phyloP scores from a whole-genome alignment of 164 flowering plant species.

The Nymphaea colorata region DNA sequence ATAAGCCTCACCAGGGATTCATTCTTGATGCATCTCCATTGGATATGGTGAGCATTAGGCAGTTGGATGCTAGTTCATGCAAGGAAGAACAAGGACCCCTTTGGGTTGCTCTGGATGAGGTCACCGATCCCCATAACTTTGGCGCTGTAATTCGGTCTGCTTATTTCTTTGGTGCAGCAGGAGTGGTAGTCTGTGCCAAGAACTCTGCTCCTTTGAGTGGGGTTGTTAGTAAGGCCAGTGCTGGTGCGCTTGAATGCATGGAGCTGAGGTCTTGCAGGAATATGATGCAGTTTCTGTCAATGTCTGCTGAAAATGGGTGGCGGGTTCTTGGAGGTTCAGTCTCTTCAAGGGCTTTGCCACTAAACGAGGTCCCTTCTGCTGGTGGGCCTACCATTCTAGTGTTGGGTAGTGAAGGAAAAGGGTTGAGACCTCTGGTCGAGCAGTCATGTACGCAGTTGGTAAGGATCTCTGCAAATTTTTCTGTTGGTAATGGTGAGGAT shows the following conservation, averaged over 20 bases:
- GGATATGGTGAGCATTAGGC: slow-evolving; percentile 63
- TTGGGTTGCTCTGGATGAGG: slow-evolving; percentile 96
- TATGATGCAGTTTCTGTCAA: slow-evolving; percentile 90
- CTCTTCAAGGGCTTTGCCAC: slow-evolving; percentile 56
- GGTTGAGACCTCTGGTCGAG: slow-evolving; percentile 92
- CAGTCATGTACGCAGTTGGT: slow-evolving; percentile 75
- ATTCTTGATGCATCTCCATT: slow-evolving; percentile 90
- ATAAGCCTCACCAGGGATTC: slow-evolving; percentile 88
- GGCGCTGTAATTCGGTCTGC: slow-evolving; percentile 92
- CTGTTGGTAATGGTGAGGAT: slow-evolving; percentile 23
- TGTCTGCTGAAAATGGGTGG: slow-evolving; percentile 89
- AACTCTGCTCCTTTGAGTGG: slow-evolving; percentile 98
- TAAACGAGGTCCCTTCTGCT: slow-evolving; percentile 41
- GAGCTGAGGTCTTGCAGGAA: slow-evolving; percentile 89
- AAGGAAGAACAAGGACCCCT: slow-evolving; percentile 44
- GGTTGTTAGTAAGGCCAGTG: slow-evolving; percentile 98
- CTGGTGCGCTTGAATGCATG: slow-evolving; percentile 86
- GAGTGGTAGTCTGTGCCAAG: slow-evolving; percentile 88
- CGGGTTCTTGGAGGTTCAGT: slow-evolving; percentile 89
- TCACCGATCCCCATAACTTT: slow-evolving; percentile 89
- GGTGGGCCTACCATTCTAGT: slow-evolving; percentile 87
- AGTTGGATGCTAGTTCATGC: slow-evolving; percentile 46
- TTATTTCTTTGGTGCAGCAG: slow-evolving; percentile 92
- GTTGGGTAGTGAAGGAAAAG: slow-evolving; percentile 92
- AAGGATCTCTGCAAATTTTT: slow-evolving; percentile 57